A percentile compares a stretch with the other conserved stretches of the same genome.
These are phyloP conservation scores for Colletotrichum sp. DNA, from an alignment of 2,329 filamentous ascomycete genomes.

Conservation along the genomic window DNA sequence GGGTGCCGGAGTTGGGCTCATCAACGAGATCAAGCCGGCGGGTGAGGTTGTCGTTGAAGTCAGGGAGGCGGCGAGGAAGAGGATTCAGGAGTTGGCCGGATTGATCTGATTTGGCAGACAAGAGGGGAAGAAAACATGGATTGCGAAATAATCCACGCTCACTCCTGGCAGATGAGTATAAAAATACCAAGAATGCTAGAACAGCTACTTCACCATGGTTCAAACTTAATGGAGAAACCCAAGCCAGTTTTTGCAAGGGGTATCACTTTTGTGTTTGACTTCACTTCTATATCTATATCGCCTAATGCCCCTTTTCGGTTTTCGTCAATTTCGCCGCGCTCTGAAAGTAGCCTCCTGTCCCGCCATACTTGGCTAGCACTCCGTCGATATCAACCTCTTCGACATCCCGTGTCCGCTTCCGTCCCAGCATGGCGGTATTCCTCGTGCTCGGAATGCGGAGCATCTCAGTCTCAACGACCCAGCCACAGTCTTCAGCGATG, in stretches of 20 bases:
- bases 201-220: not conserved
- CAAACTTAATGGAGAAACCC: not conserved
- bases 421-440: conserved; percentile 81
- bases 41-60: conserved; percentile 48
- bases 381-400: conserved; percentile 43
- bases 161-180: not conserved
- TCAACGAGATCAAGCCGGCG: conserved; percentile 44
- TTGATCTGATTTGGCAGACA: conserved; percentile 5
- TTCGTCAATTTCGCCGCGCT: conserved; percentile 68
- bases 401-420: conserved; percentile 40
- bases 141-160: not conserved
- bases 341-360: conserved; percentile 62
- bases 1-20: conserved; percentile 49
- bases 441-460: conserved; percentile 90
- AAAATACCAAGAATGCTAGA: not conserved
- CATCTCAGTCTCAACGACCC: conserved; percentile 80
- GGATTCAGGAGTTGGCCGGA: conserved; percentile 33
- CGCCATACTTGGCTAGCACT: conserved; percentile 57
- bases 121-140: not conserved
- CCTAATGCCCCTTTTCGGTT: conserved; percentile 41
- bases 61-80: conserved; percentile 38
- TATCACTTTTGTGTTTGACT: not conserved
- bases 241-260: not conserved
- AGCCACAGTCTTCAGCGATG: conserved; percentile 76
- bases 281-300: not conserved